Evolutionary conservation across 345 rosid species (phyloP).

Genomic region (Euphorbia peplus): DNA sequence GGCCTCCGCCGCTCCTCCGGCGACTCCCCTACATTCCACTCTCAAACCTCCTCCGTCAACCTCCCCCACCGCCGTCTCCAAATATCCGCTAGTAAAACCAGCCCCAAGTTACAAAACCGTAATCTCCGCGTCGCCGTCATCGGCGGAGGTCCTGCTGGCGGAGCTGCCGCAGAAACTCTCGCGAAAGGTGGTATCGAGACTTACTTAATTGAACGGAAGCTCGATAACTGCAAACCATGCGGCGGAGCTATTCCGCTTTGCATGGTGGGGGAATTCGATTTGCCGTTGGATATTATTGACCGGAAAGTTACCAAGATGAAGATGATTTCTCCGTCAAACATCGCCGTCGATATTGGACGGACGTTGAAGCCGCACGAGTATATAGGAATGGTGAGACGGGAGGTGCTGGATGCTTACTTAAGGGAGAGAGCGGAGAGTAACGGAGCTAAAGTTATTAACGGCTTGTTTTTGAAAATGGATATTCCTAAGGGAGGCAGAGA

Average conservation of each 20-base stretch:
- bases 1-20: constrained; percentile 65
- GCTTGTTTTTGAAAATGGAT: constrained; percentile 87
- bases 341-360: constrained; percentile 89
- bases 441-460: constrained; percentile 78
- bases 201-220: constrained; percentile 74
- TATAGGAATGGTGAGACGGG: constrained; percentile 95
- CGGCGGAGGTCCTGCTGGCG: constrained; percentile 93
- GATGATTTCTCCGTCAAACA: constrained; percentile 95
- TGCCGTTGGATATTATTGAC: constrained; percentile 90
- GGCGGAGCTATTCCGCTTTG: constrained; percentile 95
- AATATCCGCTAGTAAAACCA: constrained; percentile 48
- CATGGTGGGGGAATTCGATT: constrained; percentile 94
- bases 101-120: constrained; percentile 62
- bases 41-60: constrained; percentile 18
- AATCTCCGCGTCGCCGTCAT: constrained; percentile 85
- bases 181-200: constrained; percentile 90
- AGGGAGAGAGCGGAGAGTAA: constrained; percentile 69
- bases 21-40: constrained; percentile 30
- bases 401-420: constrained; percentile 68
- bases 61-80: constrained; percentile 12
- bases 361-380: constrained; percentile 95
- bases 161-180: constrained; percentile 73
- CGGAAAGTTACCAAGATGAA: constrained; percentile 86
- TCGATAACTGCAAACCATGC: constrained; percentile 93
- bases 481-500: constrained; percentile 42